Conservation (phyloP, 1,139 yeast genomes). For the Suhomyces bolitotheri region DNA sequence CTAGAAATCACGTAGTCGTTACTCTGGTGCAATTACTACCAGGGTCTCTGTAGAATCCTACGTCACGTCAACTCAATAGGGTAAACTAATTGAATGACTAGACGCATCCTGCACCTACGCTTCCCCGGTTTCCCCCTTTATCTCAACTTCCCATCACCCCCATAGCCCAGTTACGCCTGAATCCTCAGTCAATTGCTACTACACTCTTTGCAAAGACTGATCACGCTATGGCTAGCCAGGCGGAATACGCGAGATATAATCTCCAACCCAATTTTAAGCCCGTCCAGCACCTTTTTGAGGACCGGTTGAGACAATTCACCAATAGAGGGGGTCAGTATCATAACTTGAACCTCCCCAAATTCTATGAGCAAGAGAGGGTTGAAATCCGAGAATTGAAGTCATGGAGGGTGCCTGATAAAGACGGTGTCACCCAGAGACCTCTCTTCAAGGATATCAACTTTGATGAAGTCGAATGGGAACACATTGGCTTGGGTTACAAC, state of each 20-base stretch:
- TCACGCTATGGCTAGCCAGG: slow-evolving; percentile 5
- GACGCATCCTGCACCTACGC: slow-evolving; percentile 7
- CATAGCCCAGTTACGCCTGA: slow-evolving; percentile 2
- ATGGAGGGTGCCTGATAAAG: slow-evolving; percentile 62
- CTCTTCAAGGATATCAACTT: slow-evolving; percentile 66
- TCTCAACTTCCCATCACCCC: slow-evolving; percentile 2
- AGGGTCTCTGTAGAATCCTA: too few relatives aligned
- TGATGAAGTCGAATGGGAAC: slow-evolving; percentile 50
- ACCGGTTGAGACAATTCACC: slow-evolving; percentile 78
- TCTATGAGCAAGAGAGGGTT: slow-evolving; percentile 63
- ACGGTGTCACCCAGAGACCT: slow-evolving; percentile 63
- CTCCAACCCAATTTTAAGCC: slow-evolving; percentile 80
- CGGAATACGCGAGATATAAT: slow-evolving; percentile 36
- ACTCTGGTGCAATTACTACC: too few relatives aligned
- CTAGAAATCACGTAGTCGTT: too few relatives aligned
- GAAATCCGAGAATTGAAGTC: slow-evolving; percentile 52
- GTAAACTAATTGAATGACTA: neutral
- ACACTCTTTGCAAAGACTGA: too few relatives aligned
- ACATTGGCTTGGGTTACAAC: slow-evolving; percentile 66
- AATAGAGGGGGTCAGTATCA: slow-evolving; percentile 70
- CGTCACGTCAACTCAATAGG: too few relatives aligned
- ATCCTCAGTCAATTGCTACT: neutral
- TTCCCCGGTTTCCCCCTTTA: slow-evolving; percentile 7
- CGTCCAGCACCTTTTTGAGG: slow-evolving; percentile 74
- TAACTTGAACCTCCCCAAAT: slow-evolving; percentile 75